phyloP scores from a whole-genome alignment of 495 filamentous ascomycete species.

The Aspergillus hancockii region DNA sequence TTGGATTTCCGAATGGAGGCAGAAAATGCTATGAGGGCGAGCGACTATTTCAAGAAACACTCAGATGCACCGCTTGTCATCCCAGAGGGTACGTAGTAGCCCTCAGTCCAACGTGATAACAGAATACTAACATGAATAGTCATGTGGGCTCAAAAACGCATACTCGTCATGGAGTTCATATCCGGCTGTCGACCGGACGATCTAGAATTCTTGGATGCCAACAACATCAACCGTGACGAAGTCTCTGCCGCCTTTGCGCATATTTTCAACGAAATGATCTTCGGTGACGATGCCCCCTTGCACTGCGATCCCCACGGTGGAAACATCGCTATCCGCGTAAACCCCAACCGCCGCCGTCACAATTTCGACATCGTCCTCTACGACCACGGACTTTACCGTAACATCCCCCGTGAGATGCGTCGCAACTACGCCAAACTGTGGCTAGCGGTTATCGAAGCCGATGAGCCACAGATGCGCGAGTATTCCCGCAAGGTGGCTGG shows the following conservation, averaged over 20 bases:
- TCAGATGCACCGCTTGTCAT: slow-evolving; percentile 78
- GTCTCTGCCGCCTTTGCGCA: slow-evolving; percentile 88
- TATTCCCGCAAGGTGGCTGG: slow-evolving; percentile 89
- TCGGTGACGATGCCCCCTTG: slow-evolving; percentile 82
- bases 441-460: slow-evolving; percentile 90
- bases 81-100: slow-evolving; percentile 57
- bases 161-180: slow-evolving; percentile 94
- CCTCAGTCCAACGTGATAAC: background rate
- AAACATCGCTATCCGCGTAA: slow-evolving; percentile 89
- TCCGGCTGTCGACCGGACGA: slow-evolving; percentile 88
- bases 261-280: slow-evolving; percentile 99
- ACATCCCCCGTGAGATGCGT: slow-evolving; percentile 76
- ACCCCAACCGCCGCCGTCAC: slow-evolving; percentile 54
- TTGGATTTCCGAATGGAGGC: slow-evolving; percentile 88
- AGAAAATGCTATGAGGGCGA: slow-evolving; percentile 75
- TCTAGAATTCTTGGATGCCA: slow-evolving; percentile 78
- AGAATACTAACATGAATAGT: slow-evolving; percentile 48
- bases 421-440: slow-evolving; percentile 95
- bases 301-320: slow-evolving; percentile 99
- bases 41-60: slow-evolving; percentile 73
- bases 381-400: slow-evolving; percentile 95
- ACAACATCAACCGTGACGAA: slow-evolving; percentile 90
- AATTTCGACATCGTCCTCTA: slow-evolving; percentile 99
- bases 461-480: slow-evolving; percentile 79
- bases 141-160: slow-evolving; percentile 83